Base-by-base conservation (phyloP, 1,139 yeast species). In the Yamadazyma songkhlaensis region DNA sequence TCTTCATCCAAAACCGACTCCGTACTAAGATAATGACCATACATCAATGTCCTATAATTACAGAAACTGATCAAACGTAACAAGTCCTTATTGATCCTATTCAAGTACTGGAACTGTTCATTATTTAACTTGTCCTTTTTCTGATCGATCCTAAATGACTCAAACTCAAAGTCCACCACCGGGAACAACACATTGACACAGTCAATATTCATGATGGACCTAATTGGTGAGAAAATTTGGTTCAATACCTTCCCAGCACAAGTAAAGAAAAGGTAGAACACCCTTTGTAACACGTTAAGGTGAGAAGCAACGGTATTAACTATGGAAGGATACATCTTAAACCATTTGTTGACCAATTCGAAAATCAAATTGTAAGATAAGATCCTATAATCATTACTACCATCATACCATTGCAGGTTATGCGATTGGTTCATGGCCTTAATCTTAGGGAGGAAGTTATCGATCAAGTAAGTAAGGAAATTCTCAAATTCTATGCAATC, bases 191-290 rank as follows among this genome's bases (percentile, higher is more conserved):
- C 55, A 41, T 64, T 51, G 30, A 61, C 51, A 12, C 69, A 55
- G 39, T 69, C 75, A n/a, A 64, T 56, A 29, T 64, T 44, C 46
- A 64, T 47, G 1, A 67, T 42, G 10, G 68, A 57, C 46, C 71
- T 51, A 4, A 67, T 51, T 1, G 68, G 64, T 0, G 72, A 53
- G 29, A 64, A 54, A 3, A 64, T 55, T 33, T 67, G 62, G 17
- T 53, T 48, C 30, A 69, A 46, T 2, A 67, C 52, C 40, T 59
- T 64, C 1, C 71, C 74, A 13, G 65, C 47, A 2, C 68, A 67
- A 14, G 50, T 53, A 45, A 50, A 68, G 38, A 67, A 65, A 25
- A 68, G 49, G 40, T 61, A 64, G 34, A 64, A 57, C 3, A 62
- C 55, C 38, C 62, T 60, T 38, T 61, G 65, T 10, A 63, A 48